Conservation (phyloP, 2,329 filamentous ascomycete species). For the Colletotrichum agaves region DNA sequence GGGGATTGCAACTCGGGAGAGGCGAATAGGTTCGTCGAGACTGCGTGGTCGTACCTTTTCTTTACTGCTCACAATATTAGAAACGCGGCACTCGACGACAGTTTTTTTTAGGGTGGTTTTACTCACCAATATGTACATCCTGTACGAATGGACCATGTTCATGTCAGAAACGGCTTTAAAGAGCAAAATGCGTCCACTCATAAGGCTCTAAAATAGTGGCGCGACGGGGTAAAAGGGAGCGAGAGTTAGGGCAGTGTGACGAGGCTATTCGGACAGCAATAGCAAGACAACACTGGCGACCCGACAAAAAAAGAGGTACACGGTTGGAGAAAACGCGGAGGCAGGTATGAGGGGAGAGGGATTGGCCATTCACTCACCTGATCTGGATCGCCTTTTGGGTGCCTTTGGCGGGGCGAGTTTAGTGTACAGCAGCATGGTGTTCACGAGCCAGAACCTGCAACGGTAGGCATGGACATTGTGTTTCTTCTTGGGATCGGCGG, state of each 20-base stretch:
- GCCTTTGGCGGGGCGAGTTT: slow-evolving; percentile 66
- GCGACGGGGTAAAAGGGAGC: slow-evolving; percentile 7
- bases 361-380: slow-evolving; percentile 56
- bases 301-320: slow-evolving; percentile 1
- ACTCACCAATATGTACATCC: slow-evolving; percentile 65
- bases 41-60: slow-evolving; percentile 58
- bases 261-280: slow-evolving; percentile 34
- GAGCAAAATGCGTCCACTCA: slow-evolving; percentile 5
- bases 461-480: slow-evolving; percentile 34
- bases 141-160: slow-evolving; percentile 43
- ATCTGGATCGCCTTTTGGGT: slow-evolving; percentile 69
- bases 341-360: slow-evolving; percentile 7
- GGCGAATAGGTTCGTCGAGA: not conserved
- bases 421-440: slow-evolving; percentile 68
- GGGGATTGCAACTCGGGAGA: not conserved
- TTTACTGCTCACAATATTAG: slow-evolving; percentile 52
- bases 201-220: not conserved
- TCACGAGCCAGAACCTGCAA: slow-evolving; percentile 33
- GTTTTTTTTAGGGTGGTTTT: not conserved
- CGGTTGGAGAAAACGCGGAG: slow-evolving; percentile 14
- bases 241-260: slow-evolving; percentile 2
- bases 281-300: slow-evolving; percentile 8
- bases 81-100: not conserved
- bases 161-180: slow-evolving; percentile 40
- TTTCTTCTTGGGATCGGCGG: slow-evolving; percentile 1